Percentiles rank a stretch among this genome's conserved stretches.
These are phyloP conservation scores for Syncephalastrum sp. DNA, from an alignment of 371 early-diverging fungal genomes.

Conservation along the genomic window DNA sequence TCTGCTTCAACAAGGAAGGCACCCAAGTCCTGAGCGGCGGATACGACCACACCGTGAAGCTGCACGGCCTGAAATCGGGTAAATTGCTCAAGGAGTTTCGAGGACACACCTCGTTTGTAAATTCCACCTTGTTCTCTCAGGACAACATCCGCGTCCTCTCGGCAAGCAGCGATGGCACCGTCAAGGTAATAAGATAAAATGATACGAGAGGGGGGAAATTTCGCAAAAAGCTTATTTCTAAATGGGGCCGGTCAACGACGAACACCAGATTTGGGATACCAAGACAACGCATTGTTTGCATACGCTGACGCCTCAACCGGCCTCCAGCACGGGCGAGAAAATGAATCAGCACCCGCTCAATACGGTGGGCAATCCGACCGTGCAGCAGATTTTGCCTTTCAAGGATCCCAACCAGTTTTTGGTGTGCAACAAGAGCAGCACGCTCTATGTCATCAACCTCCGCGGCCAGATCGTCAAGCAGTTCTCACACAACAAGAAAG, in stretches of 20 bases:
- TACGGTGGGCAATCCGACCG: slow-evolving; percentile 17
- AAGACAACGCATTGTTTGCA: slow-evolving; percentile 47
- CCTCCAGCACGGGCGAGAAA: slow-evolving; percentile 5
- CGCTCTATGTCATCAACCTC: slow-evolving; percentile 58
- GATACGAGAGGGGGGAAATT: not conserved
- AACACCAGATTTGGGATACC: slow-evolving; percentile 72
- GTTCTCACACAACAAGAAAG: slow-evolving; percentile 39
- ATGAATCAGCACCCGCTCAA: slow-evolving; percentile 1
- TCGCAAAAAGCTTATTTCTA: not conserved
- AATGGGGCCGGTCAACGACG: not conserved
- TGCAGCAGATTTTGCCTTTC: slow-evolving; percentile 31
- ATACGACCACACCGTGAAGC: slow-evolving; percentile 79
- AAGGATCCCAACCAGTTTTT: slow-evolving; percentile 59
- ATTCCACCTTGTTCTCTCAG: slow-evolving; percentile 67
- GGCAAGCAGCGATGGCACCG: slow-evolving; percentile 85
- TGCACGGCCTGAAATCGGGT: slow-evolving; percentile 90
- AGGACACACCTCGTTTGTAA: slow-evolving; percentile 91
- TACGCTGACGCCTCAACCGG: slow-evolving; percentile 47
- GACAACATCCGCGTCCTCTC: slow-evolving; percentile 73
- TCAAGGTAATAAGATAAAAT: slow-evolving; percentile 57
- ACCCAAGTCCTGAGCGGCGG: slow-evolving; percentile 79
- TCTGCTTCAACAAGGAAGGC: slow-evolving; percentile 78
- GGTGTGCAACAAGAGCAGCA: slow-evolving; percentile 68
- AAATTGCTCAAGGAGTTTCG: slow-evolving; percentile 85
- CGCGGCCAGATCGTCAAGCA: slow-evolving; percentile 55